Evolutionary conservation across 23 red algal genomes (phyloP), one percentile per base, ranked within the genome.

Genomic region (Cyanidium caldarium): DNA sequence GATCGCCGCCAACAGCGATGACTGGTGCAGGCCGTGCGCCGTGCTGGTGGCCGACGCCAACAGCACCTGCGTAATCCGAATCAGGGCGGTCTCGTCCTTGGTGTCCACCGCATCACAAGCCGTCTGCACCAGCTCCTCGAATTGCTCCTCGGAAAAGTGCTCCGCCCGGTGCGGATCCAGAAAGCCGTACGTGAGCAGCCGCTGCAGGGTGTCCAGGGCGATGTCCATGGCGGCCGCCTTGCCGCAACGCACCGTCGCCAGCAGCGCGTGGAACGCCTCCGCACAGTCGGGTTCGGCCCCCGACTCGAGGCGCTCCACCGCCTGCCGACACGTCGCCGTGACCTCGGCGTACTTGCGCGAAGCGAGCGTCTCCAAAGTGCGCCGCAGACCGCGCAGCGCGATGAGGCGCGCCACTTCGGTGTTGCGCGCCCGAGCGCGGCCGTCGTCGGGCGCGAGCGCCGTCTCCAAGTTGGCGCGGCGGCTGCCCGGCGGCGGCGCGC

Each of bases 1-100:
- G 34, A 94, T 72, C 23, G 83, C 80, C 28, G 84, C 76, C 10
- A 94, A 58, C 34, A 94, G 45, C 16, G 78, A 73, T 10, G 77
- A 69, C 25, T 87, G 78, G 65, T 94, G 89, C 44, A 94, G 51
- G 28, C 89, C 82, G 26, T 66, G 45, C 14, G 42, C 28, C 21
- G 84, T 81, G 33, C 83, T 81, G 2, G 82, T 86, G 26, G 78
- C 72, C 16, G 82, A 76, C 21, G 80, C 85, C 46, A 94, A 45
- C 12, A 94, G 72, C 21, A 82, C 82, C 67, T 94, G 89, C 65
- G 84, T 79, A 77, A 94, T 81, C 35, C 89, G 77, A 39, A 94
- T 68, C 20, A 79, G 86, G 1, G 86, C 84, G 34, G 77, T 70
- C 42, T 94, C 89, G 68, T 94, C 82, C 68, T 87, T 87, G 34